These are phyloP conservation scores for Neurospora sublineolata DNA, from an alignment of 495 filamentous ascomycete genomes.

Conservation along the genomic window DNA sequence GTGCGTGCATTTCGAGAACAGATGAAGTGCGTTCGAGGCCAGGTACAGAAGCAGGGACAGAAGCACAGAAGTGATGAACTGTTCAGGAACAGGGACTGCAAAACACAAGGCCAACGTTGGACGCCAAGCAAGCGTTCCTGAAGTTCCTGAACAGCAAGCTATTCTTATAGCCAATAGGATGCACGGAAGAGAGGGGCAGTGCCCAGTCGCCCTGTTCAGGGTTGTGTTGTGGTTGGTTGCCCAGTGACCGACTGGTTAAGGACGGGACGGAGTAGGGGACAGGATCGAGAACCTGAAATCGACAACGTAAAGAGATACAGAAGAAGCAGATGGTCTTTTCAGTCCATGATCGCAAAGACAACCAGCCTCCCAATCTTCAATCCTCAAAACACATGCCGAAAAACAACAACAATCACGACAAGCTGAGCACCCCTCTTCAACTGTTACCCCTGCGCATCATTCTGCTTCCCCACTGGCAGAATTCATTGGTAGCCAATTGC, in stretches of 20 bases:
- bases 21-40: background rate
- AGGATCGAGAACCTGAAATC: background rate
- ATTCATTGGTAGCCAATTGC: background rate
- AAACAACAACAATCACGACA: background rate
- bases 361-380: background rate
- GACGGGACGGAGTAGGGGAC: background rate
- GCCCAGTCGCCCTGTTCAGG: background rate
- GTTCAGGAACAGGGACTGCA: background rate
- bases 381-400: background rate
- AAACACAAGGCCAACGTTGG: background rate
- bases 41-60: background rate
- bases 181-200: background rate
- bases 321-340: background rate
- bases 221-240: background rate
- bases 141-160: background rate
- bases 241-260: background rate
- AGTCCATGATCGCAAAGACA: background rate
- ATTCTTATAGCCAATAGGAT: background rate
- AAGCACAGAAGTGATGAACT: background rate
- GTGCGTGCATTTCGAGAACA: background rate
- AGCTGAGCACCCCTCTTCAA: background rate
- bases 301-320: background rate
- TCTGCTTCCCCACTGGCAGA: background rate
- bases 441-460: background rate
- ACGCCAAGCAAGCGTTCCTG: background rate